Evolutionary conservation across 495 filamentous ascomycete species (phyloP).

Genomic region (Astrothelium macrocarpum): DNA sequence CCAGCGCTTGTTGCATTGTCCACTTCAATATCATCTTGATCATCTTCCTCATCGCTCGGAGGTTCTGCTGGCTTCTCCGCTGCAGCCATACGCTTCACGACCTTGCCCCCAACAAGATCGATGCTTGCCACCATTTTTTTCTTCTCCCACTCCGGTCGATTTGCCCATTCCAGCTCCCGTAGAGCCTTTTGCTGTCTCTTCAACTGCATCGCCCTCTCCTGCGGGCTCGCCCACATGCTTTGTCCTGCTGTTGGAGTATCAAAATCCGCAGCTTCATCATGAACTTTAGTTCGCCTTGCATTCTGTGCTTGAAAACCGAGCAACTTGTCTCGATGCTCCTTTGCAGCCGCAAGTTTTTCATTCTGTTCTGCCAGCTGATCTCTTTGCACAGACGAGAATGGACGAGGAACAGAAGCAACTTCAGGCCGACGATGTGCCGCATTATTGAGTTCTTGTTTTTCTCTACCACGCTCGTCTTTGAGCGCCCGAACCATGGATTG

Average conservation of each 20-base stretch:
- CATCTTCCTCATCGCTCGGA: conserved; percentile 29
- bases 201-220: conserved; percentile 75
- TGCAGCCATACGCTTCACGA: conserved; percentile 61
- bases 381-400: conserved; percentile 26
- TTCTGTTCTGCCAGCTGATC: conserved; percentile 26
- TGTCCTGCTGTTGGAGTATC: conserved; percentile 59
- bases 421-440: conserved; percentile 54
- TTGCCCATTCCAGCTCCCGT: conserved; percentile 82
- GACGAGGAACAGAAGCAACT: conserved; percentile 32
- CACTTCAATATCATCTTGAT: conserved; percentile 13
- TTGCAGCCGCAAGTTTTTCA: conserved; percentile 42
- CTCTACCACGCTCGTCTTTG: conserved; percentile 73
- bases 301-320: conserved; percentile 82
- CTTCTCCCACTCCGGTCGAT: conserved; percentile 88
- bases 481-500: conserved; percentile 79
- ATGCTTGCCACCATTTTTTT: conserved; percentile 77
- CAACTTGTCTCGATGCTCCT: conserved; percentile 73
- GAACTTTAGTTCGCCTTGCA: conserved; percentile 73
- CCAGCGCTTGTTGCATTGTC: conserved; percentile 24
- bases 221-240: conserved; percentile 80
- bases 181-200: conserved; percentile 85
- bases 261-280: conserved; percentile 91
- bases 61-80: conserved; percentile 36
- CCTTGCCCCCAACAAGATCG: conserved; percentile 67
- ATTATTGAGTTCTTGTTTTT: conserved; percentile 73